Percentiles rank a stretch among this genome's conserved stretches.
These are phyloP conservation scores for Xylaria grammica DNA, from an alignment of 495 filamentous ascomycete species.

Conservation along the genomic window DNA sequence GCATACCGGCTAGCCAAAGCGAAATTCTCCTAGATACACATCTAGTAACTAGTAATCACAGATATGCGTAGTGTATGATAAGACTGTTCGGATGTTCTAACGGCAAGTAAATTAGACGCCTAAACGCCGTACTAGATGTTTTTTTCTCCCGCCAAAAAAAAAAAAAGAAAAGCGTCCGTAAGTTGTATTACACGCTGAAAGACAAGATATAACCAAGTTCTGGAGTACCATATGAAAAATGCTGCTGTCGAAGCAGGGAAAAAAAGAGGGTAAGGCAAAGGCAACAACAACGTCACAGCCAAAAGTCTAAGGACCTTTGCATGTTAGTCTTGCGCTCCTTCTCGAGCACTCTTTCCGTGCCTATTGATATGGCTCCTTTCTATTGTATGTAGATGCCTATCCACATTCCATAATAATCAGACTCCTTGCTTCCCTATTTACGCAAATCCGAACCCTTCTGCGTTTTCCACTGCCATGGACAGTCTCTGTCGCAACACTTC, in stretches of 20 bases:
- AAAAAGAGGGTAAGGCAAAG: not conserved
- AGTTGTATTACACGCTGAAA: not conserved
- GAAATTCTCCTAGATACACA: too few relatives aligned
- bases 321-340: not conserved
- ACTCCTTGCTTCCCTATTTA: conserved; percentile 23
- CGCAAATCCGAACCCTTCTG: conserved; percentile 87
- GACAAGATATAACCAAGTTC: not conserved
- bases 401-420: not conserved
- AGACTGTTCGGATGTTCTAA: too few relatives aligned
- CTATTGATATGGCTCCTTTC: not conserved
- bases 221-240: not conserved
- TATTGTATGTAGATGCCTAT: conserved; percentile 8
- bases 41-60: too few relatives aligned
- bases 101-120: too few relatives aligned
- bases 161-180: too few relatives aligned
- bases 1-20: too few relatives aligned
- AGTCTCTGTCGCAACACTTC: conserved; percentile 76
- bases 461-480: conserved; percentile 81
- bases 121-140: too few relatives aligned
- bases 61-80: too few relatives aligned
- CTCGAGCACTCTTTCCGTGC: not conserved
- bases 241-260: not conserved
- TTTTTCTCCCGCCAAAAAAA: too few relatives aligned
- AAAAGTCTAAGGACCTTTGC: not conserved
- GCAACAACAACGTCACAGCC: too few relatives aligned